Conservation (phyloP, 257 asterid species). For the Solanum arcanum region DNA sequence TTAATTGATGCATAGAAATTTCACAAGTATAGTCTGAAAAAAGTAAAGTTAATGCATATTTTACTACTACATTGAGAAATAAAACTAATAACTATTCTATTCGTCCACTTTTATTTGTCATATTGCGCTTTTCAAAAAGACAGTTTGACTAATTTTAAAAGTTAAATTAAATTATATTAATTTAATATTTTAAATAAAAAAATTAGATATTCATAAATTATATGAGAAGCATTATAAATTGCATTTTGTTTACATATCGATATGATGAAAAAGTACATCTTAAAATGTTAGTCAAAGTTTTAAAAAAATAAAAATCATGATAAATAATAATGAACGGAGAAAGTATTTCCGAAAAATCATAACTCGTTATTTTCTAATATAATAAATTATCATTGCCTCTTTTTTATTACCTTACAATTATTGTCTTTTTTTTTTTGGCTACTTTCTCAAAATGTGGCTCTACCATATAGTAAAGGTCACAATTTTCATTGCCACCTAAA, state of each 20-base stretch:
- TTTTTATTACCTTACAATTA: neutral
- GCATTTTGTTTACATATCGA: accelerated
- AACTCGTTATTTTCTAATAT: neutral
- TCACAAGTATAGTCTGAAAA: no score
- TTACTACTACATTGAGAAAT: neutral
- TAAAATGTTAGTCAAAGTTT: accelerated
- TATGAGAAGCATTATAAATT: no score
- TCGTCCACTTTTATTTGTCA: no score
- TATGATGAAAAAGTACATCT: no score
- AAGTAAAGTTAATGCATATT: accelerated
- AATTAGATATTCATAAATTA: no score
- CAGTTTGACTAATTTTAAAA: no score
- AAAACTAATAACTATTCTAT: accelerated
- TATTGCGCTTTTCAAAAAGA: accelerated
- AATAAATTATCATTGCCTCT: neutral
- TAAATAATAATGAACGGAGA: accelerated
- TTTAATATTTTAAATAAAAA: no score
- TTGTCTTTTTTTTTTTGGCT: neutral
- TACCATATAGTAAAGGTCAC: neutral
- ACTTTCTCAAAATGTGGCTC: neutral
- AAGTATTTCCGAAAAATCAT: neutral
- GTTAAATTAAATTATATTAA: no score
- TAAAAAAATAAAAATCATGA: accelerated
- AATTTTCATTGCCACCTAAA: neutral
- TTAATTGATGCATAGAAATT: no score